Conservation (phyloP, 177 flowering plant species). For the Telopea speciosissima region DNA sequence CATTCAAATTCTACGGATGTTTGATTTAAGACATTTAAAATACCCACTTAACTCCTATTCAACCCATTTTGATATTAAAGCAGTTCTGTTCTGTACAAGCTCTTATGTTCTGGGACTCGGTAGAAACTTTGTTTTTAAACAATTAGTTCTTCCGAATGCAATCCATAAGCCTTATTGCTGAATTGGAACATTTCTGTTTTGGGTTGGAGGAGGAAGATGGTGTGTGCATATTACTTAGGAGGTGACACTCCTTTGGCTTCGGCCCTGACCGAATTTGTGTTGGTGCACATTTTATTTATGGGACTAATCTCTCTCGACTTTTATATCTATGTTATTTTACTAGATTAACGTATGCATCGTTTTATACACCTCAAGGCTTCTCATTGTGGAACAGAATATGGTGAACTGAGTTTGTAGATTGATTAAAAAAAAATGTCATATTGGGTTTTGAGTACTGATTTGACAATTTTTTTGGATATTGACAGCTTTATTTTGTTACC, state of each 20-base stretch:
- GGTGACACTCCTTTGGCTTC: too few relatives aligned
- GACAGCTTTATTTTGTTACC: neutral
- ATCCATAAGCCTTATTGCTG: too few relatives aligned
- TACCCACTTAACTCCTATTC: neutral
- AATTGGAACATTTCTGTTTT: too few relatives aligned
- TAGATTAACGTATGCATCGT: neutral
- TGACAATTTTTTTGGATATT: slow-evolving; percentile 9
- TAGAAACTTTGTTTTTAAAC: neutral
- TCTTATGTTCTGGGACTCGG: neutral
- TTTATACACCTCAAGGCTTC: neutral
- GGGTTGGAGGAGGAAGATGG: too few relatives aligned
- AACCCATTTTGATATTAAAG: neutral
- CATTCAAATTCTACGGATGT: neutral
- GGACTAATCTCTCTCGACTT: too few relatives aligned
- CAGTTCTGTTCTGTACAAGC: neutral
- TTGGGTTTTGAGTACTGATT: neutral
- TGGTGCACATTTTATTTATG: too few relatives aligned
- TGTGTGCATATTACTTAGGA: too few relatives aligned
- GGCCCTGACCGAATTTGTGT: too few relatives aligned
- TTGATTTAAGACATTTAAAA: neutral
- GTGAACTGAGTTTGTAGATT: too few relatives aligned
- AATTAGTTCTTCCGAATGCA: neutral
- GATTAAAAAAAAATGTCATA: too few relatives aligned
- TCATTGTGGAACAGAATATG: neutral
- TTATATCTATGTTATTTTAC: too few relatives aligned